Evolutionary conservation across 768 basidiomycete genomes (phyloP), one percentile per base, ranked within the genome.

Genomic region (Tulasnella sp.): DNA sequence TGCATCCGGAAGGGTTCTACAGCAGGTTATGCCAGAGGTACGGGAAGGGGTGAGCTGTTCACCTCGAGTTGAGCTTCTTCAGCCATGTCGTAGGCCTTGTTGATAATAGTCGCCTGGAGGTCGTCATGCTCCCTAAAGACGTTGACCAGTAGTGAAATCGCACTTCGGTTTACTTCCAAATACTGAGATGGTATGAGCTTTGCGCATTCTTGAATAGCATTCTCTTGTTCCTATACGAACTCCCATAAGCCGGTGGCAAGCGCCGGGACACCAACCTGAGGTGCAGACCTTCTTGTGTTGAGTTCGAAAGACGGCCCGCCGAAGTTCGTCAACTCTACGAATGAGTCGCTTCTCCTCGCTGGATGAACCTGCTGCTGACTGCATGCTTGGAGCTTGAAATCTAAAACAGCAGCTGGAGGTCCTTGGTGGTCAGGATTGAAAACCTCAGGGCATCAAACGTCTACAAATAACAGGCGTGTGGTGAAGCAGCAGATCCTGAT

Each of bases 1-100:
- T 6, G 34, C 34, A 68, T 68, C 62, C 62, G 31, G 34, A 68
- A 36, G 27, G 34, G 62, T 68, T 68, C 62, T 27, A 68, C 62
- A 36, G 62, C 24, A 68, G 36, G 27, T 36, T 27, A 68, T 36
- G 27, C 62, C 62, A 27, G 21, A 31, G 46, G 31, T 10, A 58
- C 58, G 62, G 36, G 56, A 62, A 77, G 24, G n/a, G 76, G 27
- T 36, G 58, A 58, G 76, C 48, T 77, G 56, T 77, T 77, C 76
- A 77, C 76, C 76, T 77, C 76, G 38, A 40, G 46, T 77, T 77
- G 52, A 62, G 52, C 39, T 77, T 77, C 78, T 79, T 79, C 78
- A 24, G 71, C 78, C 71, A 79, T 72, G 44, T 79, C 78, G 44
- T 79, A 79, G 8, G 78, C 78, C 39, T 44, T 56, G 73, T 79